phyloP scores from a whole-genome alignment of 371 early-diverging fungal species.

The Apophysomyces elegans region DNA sequence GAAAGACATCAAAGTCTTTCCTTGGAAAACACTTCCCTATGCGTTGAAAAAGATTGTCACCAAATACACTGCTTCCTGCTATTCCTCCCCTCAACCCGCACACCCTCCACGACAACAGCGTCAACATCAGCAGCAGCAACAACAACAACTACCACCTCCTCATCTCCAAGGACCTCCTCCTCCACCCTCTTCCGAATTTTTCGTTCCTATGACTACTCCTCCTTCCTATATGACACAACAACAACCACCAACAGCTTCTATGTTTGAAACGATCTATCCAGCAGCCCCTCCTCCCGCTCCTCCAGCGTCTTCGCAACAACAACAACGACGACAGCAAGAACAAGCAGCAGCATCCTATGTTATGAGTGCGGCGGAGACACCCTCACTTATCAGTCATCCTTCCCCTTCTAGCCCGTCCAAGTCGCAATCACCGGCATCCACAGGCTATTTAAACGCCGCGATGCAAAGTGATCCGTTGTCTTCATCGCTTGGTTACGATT shows the following conservation, averaged over 20 bases:
- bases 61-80: constrained; percentile 55
- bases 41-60: constrained; percentile 77
- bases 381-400: constrained; percentile 4
- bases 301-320: neutral
- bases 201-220: neutral
- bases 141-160: neutral
- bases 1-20: constrained; percentile 85
- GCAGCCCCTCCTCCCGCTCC: too few relatives aligned
- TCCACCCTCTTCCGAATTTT: neutral
- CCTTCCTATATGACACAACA: neutral
- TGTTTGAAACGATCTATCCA: constrained; percentile 3
- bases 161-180: neutral
- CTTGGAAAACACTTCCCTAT: constrained; percentile 68
- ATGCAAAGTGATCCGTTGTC: neutral
- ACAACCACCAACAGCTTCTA: neutral
- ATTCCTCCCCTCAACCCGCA: neutral
- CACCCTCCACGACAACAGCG: constrained; percentile 36
- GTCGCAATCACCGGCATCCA: constrained; percentile 8
- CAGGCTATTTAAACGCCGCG: constrained; percentile 5
- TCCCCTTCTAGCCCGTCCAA: constrained; percentile 6
- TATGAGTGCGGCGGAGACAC: constrained; percentile 1
- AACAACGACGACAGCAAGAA: neutral
- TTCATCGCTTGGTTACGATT: neutral
- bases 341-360: neutral
- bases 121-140: neutral